Base-by-base conservation (phyloP, 345 rosid genomes). In the Combretum micranthum region DNA sequence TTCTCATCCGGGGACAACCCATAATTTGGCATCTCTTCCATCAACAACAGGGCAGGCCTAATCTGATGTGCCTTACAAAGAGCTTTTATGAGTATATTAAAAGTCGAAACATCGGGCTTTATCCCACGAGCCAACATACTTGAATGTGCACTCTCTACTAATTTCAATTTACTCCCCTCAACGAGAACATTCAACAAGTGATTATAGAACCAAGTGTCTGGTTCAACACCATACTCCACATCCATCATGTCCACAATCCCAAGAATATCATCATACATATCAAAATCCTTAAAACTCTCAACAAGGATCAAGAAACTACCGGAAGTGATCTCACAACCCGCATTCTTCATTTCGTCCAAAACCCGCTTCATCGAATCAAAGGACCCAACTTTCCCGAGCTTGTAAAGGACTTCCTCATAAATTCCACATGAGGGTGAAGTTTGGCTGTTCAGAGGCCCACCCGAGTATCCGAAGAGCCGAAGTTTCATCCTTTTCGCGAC, bases 1-100 rank as follows among this genome's bases (percentile, higher is more conserved):
- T 77, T 84, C 85, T 92, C 95, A 52, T 88, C 97, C 0, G 95
- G 97, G 3, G 56, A 69, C 45, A 86, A 62, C 60, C 86, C 85
- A 47, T 83, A 75, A 64, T 64, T 71, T 1, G 72, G 62, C 98
- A 92, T 88, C 68, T 88, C 98, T 66, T 88, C 95, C 91, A 88
- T 78, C 90, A 92, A 76, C 71, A 84, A 75, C 48, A 83, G 55
- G 9, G 97, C 91, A 21, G 93, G 83, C 72, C 95, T 80, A 70
- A 88, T 76, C 64, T 86, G 95, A 68, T 86, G 97, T 3, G 98
- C 90, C 63, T 55, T 88, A 69, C 97, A 88, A 60, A 86, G 69
- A 55, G 97, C 97, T 70, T 86, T 88, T 23, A 92, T 83, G 65
- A 92, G 58, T 50, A 86, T 74, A 55, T 88, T 92, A 69, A 86